Percentiles rank a stretch among this genome's conserved stretches.
phyloP scores from a whole-genome alignment of 495 filamentous ascomycete species.

The Daldinia childiae region DNA sequence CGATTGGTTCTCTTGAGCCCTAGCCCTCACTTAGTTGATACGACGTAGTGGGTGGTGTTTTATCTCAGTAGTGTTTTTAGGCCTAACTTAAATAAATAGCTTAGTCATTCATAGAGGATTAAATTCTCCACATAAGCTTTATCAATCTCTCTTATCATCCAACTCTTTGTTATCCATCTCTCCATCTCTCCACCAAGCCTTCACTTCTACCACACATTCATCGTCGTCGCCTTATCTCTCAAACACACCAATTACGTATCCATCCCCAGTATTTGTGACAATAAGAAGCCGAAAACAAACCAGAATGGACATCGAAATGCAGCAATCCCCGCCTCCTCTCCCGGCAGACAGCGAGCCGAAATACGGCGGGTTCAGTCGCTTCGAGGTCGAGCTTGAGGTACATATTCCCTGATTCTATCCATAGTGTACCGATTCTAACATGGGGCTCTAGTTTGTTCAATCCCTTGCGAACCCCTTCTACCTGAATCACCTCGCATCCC shows the following conservation, averaged over 20 bases:
- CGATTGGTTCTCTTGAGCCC: not conserved
- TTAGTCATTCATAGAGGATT: constrained; percentile 2
- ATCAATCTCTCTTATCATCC: not conserved
- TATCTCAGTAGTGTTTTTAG: no score
- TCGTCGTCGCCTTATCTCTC: not conserved
- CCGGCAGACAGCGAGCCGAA: constrained; percentile 53
- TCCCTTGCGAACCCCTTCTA: constrained; percentile 86
- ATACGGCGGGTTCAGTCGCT: constrained; percentile 73
- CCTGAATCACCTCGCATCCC: constrained; percentile 81
- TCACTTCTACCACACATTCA: not conserved
- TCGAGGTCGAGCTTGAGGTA: constrained; percentile 81
- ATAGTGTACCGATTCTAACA: constrained; percentile 37
- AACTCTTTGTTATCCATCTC: not conserved
- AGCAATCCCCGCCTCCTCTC: constrained; percentile 40
- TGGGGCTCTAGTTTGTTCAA: constrained; percentile 73
- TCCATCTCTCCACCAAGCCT: not conserved
- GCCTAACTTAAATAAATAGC: not conserved
- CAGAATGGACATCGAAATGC: constrained; percentile 40
- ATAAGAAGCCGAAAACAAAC: not conserved
- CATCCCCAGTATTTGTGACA: not conserved
- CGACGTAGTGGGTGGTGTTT: no score
- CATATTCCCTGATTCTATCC: not conserved
- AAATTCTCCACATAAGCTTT: constrained; percentile 30
- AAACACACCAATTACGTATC: not conserved
- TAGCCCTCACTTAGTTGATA: not conserved